Conservation (phyloP, 768 basidiomycete genomes). For the Psilocybe cyanescens region DNA sequence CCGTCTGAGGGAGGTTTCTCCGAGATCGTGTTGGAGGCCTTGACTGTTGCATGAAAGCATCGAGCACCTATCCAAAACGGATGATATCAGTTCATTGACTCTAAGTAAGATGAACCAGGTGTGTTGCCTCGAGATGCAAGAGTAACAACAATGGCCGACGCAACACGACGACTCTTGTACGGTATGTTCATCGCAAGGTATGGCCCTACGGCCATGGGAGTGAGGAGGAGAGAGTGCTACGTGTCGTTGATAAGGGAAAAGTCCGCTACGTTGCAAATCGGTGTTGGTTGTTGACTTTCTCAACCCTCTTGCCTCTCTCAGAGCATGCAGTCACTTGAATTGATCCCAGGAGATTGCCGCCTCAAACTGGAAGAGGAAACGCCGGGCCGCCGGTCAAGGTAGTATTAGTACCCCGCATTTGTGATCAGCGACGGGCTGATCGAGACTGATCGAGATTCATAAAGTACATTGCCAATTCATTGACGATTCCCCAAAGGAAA, state of each 20-base stretch:
- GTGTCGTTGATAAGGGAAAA: conserved; percentile 16
- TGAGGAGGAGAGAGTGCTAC: conserved; percentile 8
- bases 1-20: conserved; percentile 30
- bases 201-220: conserved; percentile 35
- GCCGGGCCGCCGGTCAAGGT: conserved; percentile 14
- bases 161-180: conserved; percentile 25
- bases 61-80: conserved; percentile 30
- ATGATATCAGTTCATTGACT: conserved; percentile 4
- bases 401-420: conserved; percentile 19
- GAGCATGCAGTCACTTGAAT: conserved; percentile 6
- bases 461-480: background rate
- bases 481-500: too few species aligned
- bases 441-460: background rate
- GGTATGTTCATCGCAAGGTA: conserved; percentile 30
- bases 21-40: conserved; percentile 28
- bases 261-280: conserved; percentile 14
- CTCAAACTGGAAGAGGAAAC: background rate
- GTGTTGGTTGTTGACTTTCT: conserved; percentile 13
- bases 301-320: background rate
- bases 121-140: conserved; percentile 19
- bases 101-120: background rate
- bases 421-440: conserved; percentile 7
- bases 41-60: conserved; percentile 34
- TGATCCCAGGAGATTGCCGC: conserved; percentile 17
- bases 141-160: conserved; percentile 13